Percentiles rank a stretch among this genome's conserved stretches.
These are phyloP conservation scores for Penicillium paradoxum DNA, from an alignment of 495 filamentous ascomycete species.

Conservation along the genomic window DNA sequence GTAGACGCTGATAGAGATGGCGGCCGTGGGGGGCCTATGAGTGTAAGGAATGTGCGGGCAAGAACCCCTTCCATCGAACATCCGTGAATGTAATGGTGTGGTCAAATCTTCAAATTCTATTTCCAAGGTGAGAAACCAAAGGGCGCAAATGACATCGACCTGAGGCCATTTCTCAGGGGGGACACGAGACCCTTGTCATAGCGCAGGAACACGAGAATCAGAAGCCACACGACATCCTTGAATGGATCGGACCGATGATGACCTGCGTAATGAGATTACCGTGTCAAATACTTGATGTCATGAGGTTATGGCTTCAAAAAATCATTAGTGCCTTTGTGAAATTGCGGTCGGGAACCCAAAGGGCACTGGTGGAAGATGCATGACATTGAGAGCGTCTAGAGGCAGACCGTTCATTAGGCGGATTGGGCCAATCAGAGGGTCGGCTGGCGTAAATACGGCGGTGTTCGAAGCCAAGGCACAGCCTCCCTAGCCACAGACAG, in stretches of 20 bases:
- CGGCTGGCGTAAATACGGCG: background rate
- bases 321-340: background rate
- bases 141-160: slow-evolving; percentile 10
- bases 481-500: slow-evolving; percentile 13
- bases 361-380: background rate
- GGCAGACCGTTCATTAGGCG: slow-evolving; percentile 5
- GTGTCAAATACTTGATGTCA: slow-evolving; percentile 5
- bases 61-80: slow-evolving; percentile 2
- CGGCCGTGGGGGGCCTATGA: slow-evolving; percentile 18
- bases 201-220: slow-evolving; percentile 28
- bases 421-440: slow-evolving; percentile 6
- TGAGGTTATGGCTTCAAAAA: background rate
- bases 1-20: slow-evolving; percentile 17
- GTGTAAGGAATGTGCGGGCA: background rate
- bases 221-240: slow-evolving; percentile 18
- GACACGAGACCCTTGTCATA: slow-evolving; percentile 17
- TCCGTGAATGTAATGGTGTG: slow-evolving; percentile 5
- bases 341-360: background rate
- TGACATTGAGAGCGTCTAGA: background rate
- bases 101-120: slow-evolving; percentile 5
- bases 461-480: slow-evolving; percentile 12
- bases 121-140: background rate
- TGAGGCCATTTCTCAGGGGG: slow-evolving; percentile 2
- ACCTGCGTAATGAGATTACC: slow-evolving; percentile 5
- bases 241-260: slow-evolving; percentile 3